Percentiles rank a stretch among this genome's conserved stretches.
Evolutionary conservation across 2,329 filamentous ascomycete genomes (phyloP).

Genomic region (Pestalotiopsis sp.): DNA sequence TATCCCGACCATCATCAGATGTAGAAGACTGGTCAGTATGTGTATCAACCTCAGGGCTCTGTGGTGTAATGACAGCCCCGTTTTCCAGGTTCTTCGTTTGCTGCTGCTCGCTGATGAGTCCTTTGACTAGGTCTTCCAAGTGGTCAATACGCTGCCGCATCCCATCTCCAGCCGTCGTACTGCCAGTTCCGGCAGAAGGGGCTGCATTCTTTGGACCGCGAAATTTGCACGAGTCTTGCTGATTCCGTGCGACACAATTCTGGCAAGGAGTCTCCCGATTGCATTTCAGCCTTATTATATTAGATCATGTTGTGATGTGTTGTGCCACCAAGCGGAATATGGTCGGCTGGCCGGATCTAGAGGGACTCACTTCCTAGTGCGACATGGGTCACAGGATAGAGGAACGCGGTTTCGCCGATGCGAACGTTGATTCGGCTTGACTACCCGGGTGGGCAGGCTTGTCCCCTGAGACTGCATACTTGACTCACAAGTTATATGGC

Average conservation of each 20-base stretch:
- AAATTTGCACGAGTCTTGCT: constrained; percentile 24
- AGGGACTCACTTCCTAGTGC: constrained; percentile 22
- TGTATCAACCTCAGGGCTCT: background rate
- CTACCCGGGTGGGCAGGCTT: constrained; percentile 2
- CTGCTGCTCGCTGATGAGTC: constrained; percentile 19
- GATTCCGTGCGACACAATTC: constrained; percentile 26
- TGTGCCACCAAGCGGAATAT: background rate
- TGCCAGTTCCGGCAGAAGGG: background rate
- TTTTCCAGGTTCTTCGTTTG: background rate
- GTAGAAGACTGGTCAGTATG: background rate
- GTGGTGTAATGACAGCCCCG: background rate
- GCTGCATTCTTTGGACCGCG: constrained; percentile 20
- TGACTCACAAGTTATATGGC: background rate
- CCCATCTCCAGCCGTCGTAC: constrained; percentile 13
- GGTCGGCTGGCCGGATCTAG: background rate
- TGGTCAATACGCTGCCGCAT: constrained; percentile 25
- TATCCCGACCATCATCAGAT: background rate
- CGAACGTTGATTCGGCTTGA: background rate
- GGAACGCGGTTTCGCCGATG: constrained; percentile 21
- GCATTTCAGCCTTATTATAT: constrained; percentile 26
- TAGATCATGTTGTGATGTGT: background rate
- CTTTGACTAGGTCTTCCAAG: constrained; percentile 23
- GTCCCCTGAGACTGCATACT: constrained; percentile 12
- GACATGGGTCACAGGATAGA: constrained; percentile 26
- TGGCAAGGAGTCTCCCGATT: constrained; percentile 31